Conservation (phyloP, 495 filamentous ascomycete genomes). For the Articulospora tetracladia region DNA sequence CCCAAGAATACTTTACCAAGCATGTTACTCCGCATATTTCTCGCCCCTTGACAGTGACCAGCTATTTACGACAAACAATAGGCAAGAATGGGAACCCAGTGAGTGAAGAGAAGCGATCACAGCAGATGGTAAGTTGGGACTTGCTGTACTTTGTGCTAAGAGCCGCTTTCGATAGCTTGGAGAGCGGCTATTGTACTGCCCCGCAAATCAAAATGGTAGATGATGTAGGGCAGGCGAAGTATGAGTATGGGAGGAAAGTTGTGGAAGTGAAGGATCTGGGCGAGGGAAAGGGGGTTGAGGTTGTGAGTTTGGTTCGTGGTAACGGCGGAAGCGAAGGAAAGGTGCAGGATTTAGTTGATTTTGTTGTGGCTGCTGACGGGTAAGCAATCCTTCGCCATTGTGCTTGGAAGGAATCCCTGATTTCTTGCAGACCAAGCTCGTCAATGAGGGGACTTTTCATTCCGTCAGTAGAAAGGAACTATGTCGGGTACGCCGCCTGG, state of each 20-base stretch:
- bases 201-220: conserved; percentile 30
- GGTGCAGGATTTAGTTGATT: conserved; percentile 36
- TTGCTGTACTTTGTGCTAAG: conserved; percentile 49
- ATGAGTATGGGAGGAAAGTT: conserved; percentile 45
- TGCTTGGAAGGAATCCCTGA: not conserved
- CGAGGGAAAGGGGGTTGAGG: not conserved
- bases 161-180: conserved; percentile 51
- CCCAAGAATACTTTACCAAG: conserved; percentile 30
- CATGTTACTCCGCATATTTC: conserved; percentile 24
- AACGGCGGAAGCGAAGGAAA: conserved; percentile 29
- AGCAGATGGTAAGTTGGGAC: conserved; percentile 40
- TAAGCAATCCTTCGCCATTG: not conserved
- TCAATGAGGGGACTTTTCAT: conserved; percentile 43
- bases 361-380: conserved; percentile 54
- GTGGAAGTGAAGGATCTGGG: conserved; percentile 37
- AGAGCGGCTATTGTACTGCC: conserved; percentile 38
- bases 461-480: conserved; percentile 42
- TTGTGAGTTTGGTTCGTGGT: not conserved
- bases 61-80: not conserved
- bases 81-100: not conserved
- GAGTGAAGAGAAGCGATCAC: not conserved
- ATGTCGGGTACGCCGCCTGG: conserved; percentile 53
- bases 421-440: conserved; percentile 34
- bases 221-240: conserved; percentile 36
- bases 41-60: not conserved